Percentiles rank a stretch among this genome's conserved stretches.
phyloP scores from a whole-genome alignment of 176 grass and related monocot genomes.

The Zoysia japonica region DNA sequence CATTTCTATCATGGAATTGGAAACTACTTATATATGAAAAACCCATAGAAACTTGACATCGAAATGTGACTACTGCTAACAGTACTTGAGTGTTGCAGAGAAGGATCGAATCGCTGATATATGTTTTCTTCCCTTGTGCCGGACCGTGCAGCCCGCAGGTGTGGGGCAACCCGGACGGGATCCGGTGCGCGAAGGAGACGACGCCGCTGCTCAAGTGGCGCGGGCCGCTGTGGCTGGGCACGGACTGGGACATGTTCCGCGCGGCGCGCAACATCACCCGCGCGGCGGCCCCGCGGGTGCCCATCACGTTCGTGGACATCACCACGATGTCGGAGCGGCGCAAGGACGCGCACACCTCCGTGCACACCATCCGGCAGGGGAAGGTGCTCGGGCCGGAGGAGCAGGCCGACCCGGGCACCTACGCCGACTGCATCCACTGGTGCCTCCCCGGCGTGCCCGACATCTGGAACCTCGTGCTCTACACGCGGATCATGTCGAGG shows the following conservation, averaged over 20 bases:
- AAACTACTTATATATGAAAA: not conserved
- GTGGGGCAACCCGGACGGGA: constrained; percentile 69
- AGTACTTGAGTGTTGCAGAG: no score
- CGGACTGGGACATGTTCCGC: constrained; percentile 82
- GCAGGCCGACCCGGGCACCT: constrained; percentile 72
- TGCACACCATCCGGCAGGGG: constrained; percentile 82
- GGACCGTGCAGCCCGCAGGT: constrained; percentile 52
- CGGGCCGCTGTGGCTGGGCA: constrained; percentile 61
- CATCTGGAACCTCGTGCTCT: constrained; percentile 81
- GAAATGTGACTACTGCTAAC: no score
- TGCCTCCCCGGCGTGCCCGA: constrained; percentile 93
- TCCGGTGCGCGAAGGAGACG: constrained; percentile 84
- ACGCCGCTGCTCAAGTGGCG: constrained; percentile 54
- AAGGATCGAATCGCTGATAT: not conserved
- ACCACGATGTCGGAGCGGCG: constrained; percentile 88
- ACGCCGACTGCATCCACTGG: constrained; percentile 98
- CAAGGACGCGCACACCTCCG: constrained; percentile 87
- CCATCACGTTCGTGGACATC: constrained; percentile 69
- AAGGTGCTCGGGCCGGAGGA: constrained; percentile 68
- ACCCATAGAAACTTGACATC: not conserved
- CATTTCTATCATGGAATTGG: not conserved
- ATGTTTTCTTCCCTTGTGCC: not conserved
- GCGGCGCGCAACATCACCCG: constrained; percentile 43
- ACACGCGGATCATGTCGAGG: constrained; percentile 75
- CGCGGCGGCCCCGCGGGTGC: constrained; percentile 45